phyloP scores from a whole-genome alignment of 2,329 filamentous ascomycete species.

The Camptophora hylomeconis region DNA sequence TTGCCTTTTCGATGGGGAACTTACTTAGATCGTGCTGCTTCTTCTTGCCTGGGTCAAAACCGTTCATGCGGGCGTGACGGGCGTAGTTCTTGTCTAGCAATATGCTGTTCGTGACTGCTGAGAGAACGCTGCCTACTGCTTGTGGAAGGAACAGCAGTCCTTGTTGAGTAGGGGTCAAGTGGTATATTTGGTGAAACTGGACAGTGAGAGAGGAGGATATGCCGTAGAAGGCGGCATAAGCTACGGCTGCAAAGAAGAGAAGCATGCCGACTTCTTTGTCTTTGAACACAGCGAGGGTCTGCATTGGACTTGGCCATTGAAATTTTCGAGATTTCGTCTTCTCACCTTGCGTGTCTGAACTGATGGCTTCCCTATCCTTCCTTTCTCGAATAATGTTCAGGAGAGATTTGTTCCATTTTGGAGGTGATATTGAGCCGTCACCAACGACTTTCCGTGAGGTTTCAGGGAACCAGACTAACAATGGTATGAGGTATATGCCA shows the following conservation, averaged over 20 bases:
- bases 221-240: constrained; percentile 30
- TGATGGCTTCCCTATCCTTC: background rate
- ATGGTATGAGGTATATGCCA: constrained; percentile 18
- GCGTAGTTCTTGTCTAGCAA: constrained; percentile 33
- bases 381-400: constrained; percentile 8
- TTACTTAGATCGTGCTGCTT: constrained; percentile 24
- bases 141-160: constrained; percentile 32
- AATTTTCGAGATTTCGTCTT: constrained; percentile 12
- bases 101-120: constrained; percentile 26
- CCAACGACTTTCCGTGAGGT: constrained; percentile 26
- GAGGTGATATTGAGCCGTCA: constrained; percentile 24
- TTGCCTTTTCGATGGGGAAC: constrained; percentile 32
- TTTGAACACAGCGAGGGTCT: constrained; percentile 16
- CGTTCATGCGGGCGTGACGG: constrained; percentile 21
- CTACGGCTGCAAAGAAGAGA: constrained; percentile 25
- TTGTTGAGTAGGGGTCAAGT: constrained; percentile 27
- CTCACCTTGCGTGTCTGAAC: constrained; percentile 3
- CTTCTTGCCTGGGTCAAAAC: constrained; percentile 23
- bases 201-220: constrained; percentile 27
- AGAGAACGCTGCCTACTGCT: constrained; percentile 27
- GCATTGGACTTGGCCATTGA: constrained; percentile 24
- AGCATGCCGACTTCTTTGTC: constrained; percentile 24
- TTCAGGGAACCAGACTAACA: constrained; percentile 24
- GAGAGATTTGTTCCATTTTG: constrained; percentile 22
- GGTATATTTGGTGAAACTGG: constrained; percentile 25